Conservation (phyloP, 1,139 yeast species). For the Protomyces macrosporus region DNA sequence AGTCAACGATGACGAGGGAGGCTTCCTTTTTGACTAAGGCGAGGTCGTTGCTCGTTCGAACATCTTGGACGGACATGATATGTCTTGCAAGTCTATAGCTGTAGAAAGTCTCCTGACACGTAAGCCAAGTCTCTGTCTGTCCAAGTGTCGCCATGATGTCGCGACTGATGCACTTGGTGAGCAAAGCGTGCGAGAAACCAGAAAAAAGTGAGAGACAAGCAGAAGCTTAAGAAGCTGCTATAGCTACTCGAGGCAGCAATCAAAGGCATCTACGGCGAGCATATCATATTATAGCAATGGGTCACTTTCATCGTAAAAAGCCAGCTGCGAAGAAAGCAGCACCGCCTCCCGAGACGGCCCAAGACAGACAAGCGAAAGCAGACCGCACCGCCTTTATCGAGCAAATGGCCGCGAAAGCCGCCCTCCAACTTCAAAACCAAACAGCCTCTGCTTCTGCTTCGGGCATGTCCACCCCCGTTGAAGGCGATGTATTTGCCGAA, state of each 20-base stretch:
- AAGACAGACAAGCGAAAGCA: slow-evolving; percentile 11
- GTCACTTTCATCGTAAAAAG: slow-evolving; percentile 10
- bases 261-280: not conserved
- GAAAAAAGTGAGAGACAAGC: not conserved
- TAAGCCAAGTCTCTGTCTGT: no score
- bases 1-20: slow-evolving; percentile 63
- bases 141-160: no score
- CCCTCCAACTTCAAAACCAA: slow-evolving; percentile 2
- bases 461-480: not conserved
- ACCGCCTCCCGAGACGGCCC: slow-evolving; percentile 9
- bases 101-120: no score
- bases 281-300: not conserved
- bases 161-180: no score
- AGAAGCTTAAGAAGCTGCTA: not conserved
- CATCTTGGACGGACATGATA: slow-evolving; percentile 1
- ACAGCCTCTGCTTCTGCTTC: not conserved
- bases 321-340: slow-evolving; percentile 13
- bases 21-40: slow-evolving; percentile 1
- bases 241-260: no score
- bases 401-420: slow-evolving; percentile 21
- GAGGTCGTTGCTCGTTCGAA: not conserved
- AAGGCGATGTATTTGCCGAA: not conserved
- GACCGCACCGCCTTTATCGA: slow-evolving; percentile 18
- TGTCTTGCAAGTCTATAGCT: no score
- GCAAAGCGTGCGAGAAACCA: no score